Conservation (phyloP, 768 basidiomycete genomes). For the Cystobasidium tubakii region DNA sequence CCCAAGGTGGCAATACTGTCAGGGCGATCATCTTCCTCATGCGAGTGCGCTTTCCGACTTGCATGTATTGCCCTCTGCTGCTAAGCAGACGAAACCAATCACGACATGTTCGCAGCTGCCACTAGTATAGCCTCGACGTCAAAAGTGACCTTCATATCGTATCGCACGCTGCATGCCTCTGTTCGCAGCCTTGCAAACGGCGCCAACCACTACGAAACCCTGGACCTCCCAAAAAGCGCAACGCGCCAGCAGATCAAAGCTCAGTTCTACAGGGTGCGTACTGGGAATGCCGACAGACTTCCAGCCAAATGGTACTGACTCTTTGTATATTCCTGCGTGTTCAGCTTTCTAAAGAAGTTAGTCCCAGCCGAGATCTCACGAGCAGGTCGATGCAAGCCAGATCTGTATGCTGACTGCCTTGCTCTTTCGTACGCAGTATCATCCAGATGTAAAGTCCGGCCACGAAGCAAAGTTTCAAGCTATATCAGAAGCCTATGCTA, state of each 20-base stretch:
- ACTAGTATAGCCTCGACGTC: not conserved
- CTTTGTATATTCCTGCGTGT: not conserved
- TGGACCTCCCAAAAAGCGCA: constrained; percentile 18
- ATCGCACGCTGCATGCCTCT: not conserved
- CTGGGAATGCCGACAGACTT: not conserved
- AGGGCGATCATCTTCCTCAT: too few relatives aligned
- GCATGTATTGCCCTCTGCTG: too few relatives aligned
- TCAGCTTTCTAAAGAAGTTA: constrained; percentile 35
- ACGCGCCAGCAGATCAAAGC: constrained; percentile 33
- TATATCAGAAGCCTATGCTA: constrained; percentile 35
- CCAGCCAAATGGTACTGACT: not conserved
- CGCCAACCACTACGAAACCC: constrained; percentile 25
- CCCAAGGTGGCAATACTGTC: too few relatives aligned
- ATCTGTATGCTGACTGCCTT: not conserved
- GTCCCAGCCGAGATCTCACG: not conserved
- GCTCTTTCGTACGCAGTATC: constrained; percentile 7
- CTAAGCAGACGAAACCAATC: too few relatives aligned
- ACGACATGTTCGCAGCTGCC: not conserved
- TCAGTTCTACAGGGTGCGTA: constrained; percentile 32
- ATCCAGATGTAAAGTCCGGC: constrained; percentile 33
- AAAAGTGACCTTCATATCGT: not conserved
- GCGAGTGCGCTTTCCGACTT: too few relatives aligned
- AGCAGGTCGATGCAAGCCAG: not conserved
- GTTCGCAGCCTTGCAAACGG: not conserved
- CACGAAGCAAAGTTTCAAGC: constrained; percentile 20